phyloP scores from a whole-genome alignment of 2,329 filamentous ascomycete species.

The Calonectria multiphialidica region DNA sequence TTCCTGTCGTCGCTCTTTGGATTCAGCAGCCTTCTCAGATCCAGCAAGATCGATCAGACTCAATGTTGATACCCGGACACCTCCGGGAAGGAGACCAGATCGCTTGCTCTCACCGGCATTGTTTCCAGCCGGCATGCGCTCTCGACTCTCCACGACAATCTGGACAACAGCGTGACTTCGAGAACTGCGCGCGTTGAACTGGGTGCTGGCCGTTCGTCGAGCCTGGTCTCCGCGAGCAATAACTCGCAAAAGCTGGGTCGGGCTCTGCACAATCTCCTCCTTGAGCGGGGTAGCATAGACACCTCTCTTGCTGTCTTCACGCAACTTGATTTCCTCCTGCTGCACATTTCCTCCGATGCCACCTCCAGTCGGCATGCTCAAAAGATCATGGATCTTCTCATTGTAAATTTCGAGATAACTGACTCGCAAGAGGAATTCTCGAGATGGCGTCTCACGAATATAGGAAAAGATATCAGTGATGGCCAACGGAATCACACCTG shows the following conservation, averaged over 20 bases:
- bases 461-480: slow-evolving; percentile 99
- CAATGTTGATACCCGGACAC: slow-evolving; percentile 93
- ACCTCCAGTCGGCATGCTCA: slow-evolving; percentile 77
- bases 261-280: slow-evolving; percentile 98
- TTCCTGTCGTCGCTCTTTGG: slow-evolving; percentile 92
- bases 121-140: slow-evolving; percentile 75
- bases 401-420: slow-evolving; percentile 99
- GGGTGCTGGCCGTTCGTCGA: slow-evolving; percentile 90
- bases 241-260: slow-evolving; percentile 92
- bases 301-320: slow-evolving; percentile 95
- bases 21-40: slow-evolving; percentile 94
- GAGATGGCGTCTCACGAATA: slow-evolving; percentile 94
- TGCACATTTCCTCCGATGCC: slow-evolving; percentile 65
- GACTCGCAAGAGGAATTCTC: slow-evolving; percentile 94
- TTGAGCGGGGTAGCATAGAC: slow-evolving; percentile 97
- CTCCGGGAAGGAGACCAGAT: slow-evolving; percentile 80
- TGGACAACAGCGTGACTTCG: slow-evolving; percentile 98
- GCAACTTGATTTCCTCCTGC: slow-evolving; percentile 95
- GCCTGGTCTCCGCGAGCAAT: slow-evolving; percentile 95
- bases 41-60: slow-evolving; percentile 97
- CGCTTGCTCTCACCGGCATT: slow-evolving; percentile 66
- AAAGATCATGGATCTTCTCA: slow-evolving; percentile 93
- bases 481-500: slow-evolving; percentile 95
- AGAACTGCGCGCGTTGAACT: slow-evolving; percentile 96
- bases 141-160: slow-evolving; percentile 96